phyloP scores from a whole-genome alignment of 371 early-diverging fungal species.

The Saksenaea oblongispora region DNA sequence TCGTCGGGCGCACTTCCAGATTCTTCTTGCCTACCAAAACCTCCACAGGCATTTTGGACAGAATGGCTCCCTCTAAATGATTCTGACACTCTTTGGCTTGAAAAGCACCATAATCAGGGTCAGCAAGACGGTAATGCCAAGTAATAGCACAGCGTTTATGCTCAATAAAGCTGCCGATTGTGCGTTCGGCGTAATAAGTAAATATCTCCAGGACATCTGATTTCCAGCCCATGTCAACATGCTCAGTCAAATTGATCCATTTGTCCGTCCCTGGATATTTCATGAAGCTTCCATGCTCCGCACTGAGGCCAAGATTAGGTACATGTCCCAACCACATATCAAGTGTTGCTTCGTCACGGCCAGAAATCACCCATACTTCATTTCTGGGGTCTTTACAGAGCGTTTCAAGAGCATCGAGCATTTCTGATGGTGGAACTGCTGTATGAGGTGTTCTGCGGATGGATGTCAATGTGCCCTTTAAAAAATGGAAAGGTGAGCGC shows the following conservation, averaged over 20 bases:
- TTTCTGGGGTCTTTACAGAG: constrained; percentile 80
- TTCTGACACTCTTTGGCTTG: constrained; percentile 93
- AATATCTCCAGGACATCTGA: constrained; percentile 85
- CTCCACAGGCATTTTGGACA: constrained; percentile 92
- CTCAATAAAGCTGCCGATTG: constrained; percentile 84
- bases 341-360: constrained; percentile 84
- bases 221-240: constrained; percentile 87
- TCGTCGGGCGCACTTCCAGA: constrained; percentile 85
- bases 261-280: constrained; percentile 54
- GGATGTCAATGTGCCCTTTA: constrained; percentile 81
- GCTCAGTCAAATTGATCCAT: constrained; percentile 81
- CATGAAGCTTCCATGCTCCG: constrained; percentile 76
- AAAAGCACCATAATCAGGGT: constrained; percentile 80
- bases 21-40: constrained; percentile 96
- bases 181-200: constrained; percentile 88
- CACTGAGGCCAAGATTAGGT: constrained; percentile 77
- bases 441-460: constrained; percentile 70
- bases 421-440: constrained; percentile 65
- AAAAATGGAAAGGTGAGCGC: constrained; percentile 14
- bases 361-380: constrained; percentile 92
- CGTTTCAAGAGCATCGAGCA: constrained; percentile 63
- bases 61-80: constrained; percentile 83
- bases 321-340: constrained; percentile 86
- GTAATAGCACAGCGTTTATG: constrained; percentile 82
- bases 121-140: constrained; percentile 92